Evolutionary conservation across 1,139 yeast species (phyloP), one percentile per base, ranked within the genome.

Genomic region (Zygoascus sp.): DNA sequence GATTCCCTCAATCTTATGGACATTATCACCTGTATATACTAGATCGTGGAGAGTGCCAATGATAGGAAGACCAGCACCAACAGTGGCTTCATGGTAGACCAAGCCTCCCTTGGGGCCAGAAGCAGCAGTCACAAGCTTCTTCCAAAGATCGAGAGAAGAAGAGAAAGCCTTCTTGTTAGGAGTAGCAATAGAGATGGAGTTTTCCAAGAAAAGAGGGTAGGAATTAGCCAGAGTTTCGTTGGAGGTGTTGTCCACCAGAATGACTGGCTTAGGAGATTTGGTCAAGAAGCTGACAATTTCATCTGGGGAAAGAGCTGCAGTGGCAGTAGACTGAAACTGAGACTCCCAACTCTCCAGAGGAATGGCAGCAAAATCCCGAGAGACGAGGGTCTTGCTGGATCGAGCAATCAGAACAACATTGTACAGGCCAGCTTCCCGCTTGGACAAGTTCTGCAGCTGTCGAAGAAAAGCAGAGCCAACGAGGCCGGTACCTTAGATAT

Each of bases 131-230:
- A 86, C 88, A 48, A 94, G 80, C 47, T 77, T 75, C 50, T 85
- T 77, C 97, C 97, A 92, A 13, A 80, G 69, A 16, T 73, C 67
- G 54, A 85, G 69, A 47, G 80, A 83, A 36, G 92, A 77, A n/a
- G 97, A 89, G 61, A 92, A 92, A 0, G 95, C 98, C 74, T 92
- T 94, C 69, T 92, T 92, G 76, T 94, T 92, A 57, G 99, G 98
- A 38, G 98, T 92, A 25, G 97, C 98, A 60, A 92, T 80, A 40
- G 97, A 88, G 56, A 94, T 82, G 36, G 96, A 96, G 52, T 75
- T 78, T 56, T 76, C 69, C 52, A 90, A 72, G 60, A 92, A 82
- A 30, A 72, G 66, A 40, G 96, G 87, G 65, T 94, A 94, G 46
- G 77, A 75, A 40, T 77, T 74, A 36, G 97, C 96, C 58, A 90